phyloP scores from a whole-genome alignment of 495 filamentous ascomycete genomes.

The Penicillium parvum region DNA sequence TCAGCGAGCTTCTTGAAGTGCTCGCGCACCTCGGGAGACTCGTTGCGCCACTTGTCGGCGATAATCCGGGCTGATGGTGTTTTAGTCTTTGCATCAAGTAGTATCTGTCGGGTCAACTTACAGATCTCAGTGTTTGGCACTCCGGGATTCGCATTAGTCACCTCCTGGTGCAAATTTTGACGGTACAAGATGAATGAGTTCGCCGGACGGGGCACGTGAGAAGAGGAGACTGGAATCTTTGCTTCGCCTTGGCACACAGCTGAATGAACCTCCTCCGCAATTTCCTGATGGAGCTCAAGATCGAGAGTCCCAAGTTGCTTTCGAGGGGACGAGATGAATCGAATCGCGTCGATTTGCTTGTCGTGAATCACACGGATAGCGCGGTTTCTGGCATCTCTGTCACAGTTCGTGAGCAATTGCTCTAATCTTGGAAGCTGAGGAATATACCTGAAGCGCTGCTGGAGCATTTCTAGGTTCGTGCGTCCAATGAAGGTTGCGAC shows the following conservation, averaged over 20 bases:
- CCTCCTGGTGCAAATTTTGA: slow-evolving; percentile 30
- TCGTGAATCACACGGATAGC: no score
- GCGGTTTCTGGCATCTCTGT: no score
- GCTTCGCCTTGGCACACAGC: background rate
- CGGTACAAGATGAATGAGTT: slow-evolving; percentile 48
- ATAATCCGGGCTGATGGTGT: slow-evolving; percentile 40
- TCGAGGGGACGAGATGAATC: no score
- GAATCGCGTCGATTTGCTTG: no score
- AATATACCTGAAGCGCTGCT: no score
- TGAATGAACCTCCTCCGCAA: background rate
- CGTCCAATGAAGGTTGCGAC: no score
- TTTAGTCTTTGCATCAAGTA: slow-evolving; percentile 8
- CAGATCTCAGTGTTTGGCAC: slow-evolving; percentile 45
- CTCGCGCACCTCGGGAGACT: slow-evolving; percentile 27
- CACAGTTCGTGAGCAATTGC: no score
- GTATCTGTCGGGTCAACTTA: slow-evolving; percentile 30
- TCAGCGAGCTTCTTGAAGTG: slow-evolving; percentile 34
- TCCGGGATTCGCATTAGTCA: slow-evolving; percentile 34
- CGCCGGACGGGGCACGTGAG: slow-evolving; percentile 33
- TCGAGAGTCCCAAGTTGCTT: no score
- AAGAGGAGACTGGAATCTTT: background rate
- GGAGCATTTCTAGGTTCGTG: no score
- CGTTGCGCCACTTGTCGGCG: slow-evolving; percentile 39
- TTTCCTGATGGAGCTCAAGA: background rate
- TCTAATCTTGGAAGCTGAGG: no score